These are phyloP conservation scores for Penicillium egyptiacum DNA, from an alignment of 495 filamentous ascomycete genomes.

Conservation along the genomic window DNA sequence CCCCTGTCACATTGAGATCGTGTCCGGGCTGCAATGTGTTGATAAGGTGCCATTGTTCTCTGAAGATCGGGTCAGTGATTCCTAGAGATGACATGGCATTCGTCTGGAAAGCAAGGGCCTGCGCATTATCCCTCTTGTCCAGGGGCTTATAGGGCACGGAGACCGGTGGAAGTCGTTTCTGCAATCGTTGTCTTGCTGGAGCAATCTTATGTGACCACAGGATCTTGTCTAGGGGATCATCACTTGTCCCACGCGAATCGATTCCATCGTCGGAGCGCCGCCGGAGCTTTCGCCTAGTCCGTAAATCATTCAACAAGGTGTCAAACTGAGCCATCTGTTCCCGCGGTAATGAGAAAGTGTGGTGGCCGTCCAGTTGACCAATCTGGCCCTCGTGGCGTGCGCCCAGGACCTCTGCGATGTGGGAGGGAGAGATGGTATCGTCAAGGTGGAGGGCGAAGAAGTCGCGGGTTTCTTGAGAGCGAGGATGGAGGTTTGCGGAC, in stretches of 20 bases:
- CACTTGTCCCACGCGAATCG: constrained; percentile 37
- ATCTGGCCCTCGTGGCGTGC: constrained; percentile 81
- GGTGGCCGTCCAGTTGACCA: constrained; percentile 77
- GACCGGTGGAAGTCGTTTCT: constrained; percentile 69
- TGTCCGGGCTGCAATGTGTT: constrained; percentile 80
- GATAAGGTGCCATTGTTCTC: constrained; percentile 92
- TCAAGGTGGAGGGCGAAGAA: constrained; percentile 89
- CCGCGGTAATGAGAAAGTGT: constrained; percentile 75
- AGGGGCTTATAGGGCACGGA: constrained; percentile 8
- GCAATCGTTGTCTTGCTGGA: constrained; percentile 61
- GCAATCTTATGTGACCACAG: constrained; percentile 81
- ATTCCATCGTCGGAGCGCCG: constrained; percentile 53
- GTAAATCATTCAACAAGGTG: constrained; percentile 57
- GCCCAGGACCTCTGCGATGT: constrained; percentile 72
- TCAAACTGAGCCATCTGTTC: constrained; percentile 55
- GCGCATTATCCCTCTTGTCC: constrained; percentile 35
- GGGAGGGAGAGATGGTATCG: constrained; percentile 58
- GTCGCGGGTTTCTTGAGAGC: constrained; percentile 72
- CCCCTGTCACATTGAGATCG: constrained; percentile 89
- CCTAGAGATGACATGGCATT: constrained; percentile 62
- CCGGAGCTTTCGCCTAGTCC: constrained; percentile 48
- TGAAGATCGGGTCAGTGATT: constrained; percentile 88
- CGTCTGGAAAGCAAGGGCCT: constrained; percentile 56
- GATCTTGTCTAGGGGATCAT: constrained; percentile 69
- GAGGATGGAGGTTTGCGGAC: constrained; percentile 47